Base-by-base conservation (phyloP, 345 rosid species). In the Odontarrhena argentea region DNA sequence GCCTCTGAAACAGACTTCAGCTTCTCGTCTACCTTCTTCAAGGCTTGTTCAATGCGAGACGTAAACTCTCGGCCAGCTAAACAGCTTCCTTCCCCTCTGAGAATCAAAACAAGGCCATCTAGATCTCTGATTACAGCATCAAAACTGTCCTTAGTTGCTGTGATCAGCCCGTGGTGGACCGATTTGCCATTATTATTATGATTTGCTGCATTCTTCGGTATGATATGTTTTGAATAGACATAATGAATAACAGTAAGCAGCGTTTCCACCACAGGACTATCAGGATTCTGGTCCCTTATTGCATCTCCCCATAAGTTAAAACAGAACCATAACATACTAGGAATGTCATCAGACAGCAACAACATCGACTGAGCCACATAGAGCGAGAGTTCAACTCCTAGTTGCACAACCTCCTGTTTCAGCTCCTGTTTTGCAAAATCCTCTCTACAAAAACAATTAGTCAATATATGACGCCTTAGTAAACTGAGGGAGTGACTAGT, bases 361-460 rank as follows among this genome's bases (percentile, higher is more conserved):
- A 60, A 13, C 51, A 26, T 42, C 12, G 15, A 14, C 4, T 28
- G 8, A 51, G 59, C 69, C 25, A 52, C 50, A 6, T 41, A 41
- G 10, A 65, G 41, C 26, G 59, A 65, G 2, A 51, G 50, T 35
- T 47, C 30, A 60, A 60, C 65, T 60, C 53, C 65, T 9, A 45
- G 42, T 10, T 9, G 41, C 49, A 60, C 30, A 30, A 2, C 42
- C 26, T 54, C 59, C n/a, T 54, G 1, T 54, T 34, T 54, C 42
- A 54, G 28, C 50, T 59, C 50, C 63, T 59, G 8, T 50, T 13
- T 42, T 59, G 38, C 63, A 42, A 42, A 30, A 30, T n/a, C 7
- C 26, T 3, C 15, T 5, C 53, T 38, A 11, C 11, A 38, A 38
- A 38, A 3, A 8, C 9, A 38, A 38, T 2, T 1, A n/a, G 55